These are phyloP conservation scores for Magnaporthales sp. DNA, from an alignment of 2,329 filamentous ascomycete genomes.

Conservation along the genomic window DNA sequence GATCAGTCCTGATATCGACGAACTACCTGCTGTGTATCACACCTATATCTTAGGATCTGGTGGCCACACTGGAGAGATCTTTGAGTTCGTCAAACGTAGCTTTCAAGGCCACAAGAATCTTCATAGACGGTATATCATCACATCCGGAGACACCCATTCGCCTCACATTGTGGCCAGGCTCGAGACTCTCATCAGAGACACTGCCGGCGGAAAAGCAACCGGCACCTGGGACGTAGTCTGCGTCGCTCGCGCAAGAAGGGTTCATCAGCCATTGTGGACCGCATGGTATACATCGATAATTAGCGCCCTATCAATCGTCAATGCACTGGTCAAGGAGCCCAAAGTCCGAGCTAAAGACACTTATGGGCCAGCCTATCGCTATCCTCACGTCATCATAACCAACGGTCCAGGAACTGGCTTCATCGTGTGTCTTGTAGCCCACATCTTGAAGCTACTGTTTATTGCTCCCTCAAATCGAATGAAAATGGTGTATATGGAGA, in stretches of 20 bases:
- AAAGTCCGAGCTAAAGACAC: constrained; percentile 9
- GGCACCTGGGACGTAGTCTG: constrained; percentile 55
- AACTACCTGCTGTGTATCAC: constrained; percentile 39
- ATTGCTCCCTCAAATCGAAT: constrained; percentile 45
- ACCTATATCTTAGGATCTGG: constrained; percentile 84
- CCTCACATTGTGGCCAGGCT: constrained; percentile 55
- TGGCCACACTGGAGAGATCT: constrained; percentile 92
- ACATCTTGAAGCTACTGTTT: constrained; percentile 36
- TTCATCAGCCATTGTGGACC: constrained; percentile 73
- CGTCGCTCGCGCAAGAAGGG: constrained; percentile 67
- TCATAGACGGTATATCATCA: constrained; percentile 76
- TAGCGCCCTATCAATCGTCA: constrained; percentile 35
- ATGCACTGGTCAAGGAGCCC: constrained; percentile 21
- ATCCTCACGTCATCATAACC: constrained; percentile 70
- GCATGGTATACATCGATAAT: constrained; percentile 62
- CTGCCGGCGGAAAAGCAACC: constrained; percentile 20
- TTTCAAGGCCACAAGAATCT: constrained; percentile 40
- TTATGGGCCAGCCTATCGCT: constrained; percentile 21
- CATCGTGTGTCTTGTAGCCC: constrained; percentile 51
- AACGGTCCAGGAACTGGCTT: constrained; percentile 88
- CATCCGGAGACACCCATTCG: constrained; percentile 67
- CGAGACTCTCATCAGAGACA: constrained; percentile 36
- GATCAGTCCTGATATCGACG: constrained; percentile 8
- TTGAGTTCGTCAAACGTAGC: constrained; percentile 64
- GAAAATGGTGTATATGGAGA: constrained; percentile 80